Conservation (phyloP, 495 filamentous ascomycete genomes). For the Aspergillus funiculosus region DNA sequence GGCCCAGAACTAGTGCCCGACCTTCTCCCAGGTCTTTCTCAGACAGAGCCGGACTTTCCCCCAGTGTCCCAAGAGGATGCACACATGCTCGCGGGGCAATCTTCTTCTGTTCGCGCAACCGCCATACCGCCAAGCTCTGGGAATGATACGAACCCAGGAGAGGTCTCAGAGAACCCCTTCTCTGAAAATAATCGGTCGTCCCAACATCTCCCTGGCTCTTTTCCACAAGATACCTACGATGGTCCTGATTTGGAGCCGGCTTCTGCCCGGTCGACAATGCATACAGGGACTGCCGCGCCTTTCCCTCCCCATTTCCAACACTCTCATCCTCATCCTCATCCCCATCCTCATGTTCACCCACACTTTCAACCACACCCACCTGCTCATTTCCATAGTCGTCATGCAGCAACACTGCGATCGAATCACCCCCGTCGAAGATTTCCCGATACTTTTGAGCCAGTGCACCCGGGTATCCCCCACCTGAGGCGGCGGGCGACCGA, state of each 20-base stretch:
- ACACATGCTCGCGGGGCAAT: slow-evolving; percentile 30
- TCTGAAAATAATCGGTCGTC: background rate
- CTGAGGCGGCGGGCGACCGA: slow-evolving; percentile 30
- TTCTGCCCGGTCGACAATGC: background rate
- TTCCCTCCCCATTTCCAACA: background rate
- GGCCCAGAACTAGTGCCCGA: slow-evolving; percentile 1
- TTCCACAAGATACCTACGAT: slow-evolving; percentile 14
- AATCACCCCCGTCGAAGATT: slow-evolving; percentile 14
- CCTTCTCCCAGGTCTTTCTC: slow-evolving; percentile 19
- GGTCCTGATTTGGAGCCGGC: too few relatives aligned
- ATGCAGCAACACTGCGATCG: slow-evolving; percentile 23
- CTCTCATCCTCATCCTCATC: background rate
- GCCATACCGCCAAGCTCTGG: background rate
- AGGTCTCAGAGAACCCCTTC: background rate
- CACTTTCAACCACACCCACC: background rate
- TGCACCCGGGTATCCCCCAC: slow-evolving; percentile 3
- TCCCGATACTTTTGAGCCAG: slow-evolving; percentile 21
- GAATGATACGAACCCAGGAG: background rate
- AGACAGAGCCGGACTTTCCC: slow-evolving; percentile 34
- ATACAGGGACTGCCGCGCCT: background rate
- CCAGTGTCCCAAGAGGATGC: slow-evolving; percentile 44
- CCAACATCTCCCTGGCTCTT: slow-evolving; percentile 13
- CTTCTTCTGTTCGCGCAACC: background rate
- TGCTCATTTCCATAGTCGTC: slow-evolving; percentile 15
- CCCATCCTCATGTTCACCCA: background rate